Conservation (phyloP, 2,329 filamentous ascomycete genomes). For the Cladosporium sp. region DNA sequence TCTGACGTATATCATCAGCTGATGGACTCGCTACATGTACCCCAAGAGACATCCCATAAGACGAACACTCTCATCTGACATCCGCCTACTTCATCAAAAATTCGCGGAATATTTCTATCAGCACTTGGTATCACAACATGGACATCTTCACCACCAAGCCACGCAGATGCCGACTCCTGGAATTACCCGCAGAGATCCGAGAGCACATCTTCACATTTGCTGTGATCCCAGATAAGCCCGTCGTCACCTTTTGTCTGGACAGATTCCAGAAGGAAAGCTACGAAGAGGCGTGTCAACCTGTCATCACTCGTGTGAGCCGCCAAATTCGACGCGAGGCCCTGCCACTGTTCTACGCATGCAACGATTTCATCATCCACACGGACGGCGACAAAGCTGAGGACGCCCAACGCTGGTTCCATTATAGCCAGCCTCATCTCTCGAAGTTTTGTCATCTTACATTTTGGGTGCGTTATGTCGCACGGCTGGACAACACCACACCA, state of each 20-base stretch:
- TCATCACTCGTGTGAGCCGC: constrained; percentile 24
- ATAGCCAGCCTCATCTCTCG: constrained; percentile 19
- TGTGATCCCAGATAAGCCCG: constrained; percentile 19
- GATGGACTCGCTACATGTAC: no score
- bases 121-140: no score
- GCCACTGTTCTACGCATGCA: constrained; percentile 27
- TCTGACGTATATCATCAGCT: no score
- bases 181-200: constrained; percentile 25
- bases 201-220: constrained; percentile 24
- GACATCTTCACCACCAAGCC: constrained; percentile 4
- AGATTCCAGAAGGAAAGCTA: constrained; percentile 26
- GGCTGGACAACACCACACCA: constrained; percentile 14
- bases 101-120: no score
- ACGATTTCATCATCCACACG: constrained; percentile 29
- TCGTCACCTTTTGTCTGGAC: constrained; percentile 30
- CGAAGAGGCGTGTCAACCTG: constrained; percentile 23
- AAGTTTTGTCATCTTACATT: constrained; percentile 21
- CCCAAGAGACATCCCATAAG: no score
- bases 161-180: constrained; percentile 12
- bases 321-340: constrained; percentile 27
- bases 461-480: constrained; percentile 27
- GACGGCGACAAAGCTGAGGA: constrained; percentile 27
- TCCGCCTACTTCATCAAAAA: no score
- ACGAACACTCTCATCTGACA: no score
- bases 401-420: constrained; percentile 23